These are phyloP conservation scores for Sporisorium exsertum DNA, from an alignment of 1,284 basidiomycete species.

Conservation along the genomic window DNA sequence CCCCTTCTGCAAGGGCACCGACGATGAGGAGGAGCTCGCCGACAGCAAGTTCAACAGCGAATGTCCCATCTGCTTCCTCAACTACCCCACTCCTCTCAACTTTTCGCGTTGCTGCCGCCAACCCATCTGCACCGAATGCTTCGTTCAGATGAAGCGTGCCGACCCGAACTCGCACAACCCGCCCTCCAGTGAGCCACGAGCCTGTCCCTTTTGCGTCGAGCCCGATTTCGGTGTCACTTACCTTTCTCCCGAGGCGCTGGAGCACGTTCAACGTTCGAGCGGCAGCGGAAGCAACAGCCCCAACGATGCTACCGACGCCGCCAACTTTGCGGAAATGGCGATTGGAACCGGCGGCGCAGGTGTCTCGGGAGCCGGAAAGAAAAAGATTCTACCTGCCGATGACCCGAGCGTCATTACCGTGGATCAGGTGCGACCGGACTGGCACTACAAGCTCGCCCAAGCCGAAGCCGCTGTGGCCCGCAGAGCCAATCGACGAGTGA, in stretches of 20 bases:
- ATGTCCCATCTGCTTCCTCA: constrained; percentile 97
- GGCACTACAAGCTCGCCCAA: constrained; percentile 59
- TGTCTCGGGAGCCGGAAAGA: constrained; percentile 25
- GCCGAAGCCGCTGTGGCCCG: constrained; percentile 61
- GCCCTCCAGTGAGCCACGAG: constrained; percentile 73
- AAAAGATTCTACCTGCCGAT: constrained; percentile 51
- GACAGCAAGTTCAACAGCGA: constrained; percentile 87
- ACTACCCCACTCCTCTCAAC: constrained; percentile 75
- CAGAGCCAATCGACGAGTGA: constrained; percentile 87
- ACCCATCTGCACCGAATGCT: constrained; percentile 98
- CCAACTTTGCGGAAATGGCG: constrained; percentile 55
- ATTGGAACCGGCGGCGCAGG: constrained; percentile 52
- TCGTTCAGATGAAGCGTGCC: constrained; percentile 97
- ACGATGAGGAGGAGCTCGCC: constrained; percentile 90
- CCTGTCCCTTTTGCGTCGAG: constrained; percentile 96
- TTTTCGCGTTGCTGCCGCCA: constrained; percentile 97
- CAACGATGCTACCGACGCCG: constrained; percentile 44
- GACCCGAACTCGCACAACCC: constrained; percentile 75
- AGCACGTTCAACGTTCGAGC: constrained; percentile 26
- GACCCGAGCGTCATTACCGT: constrained; percentile 61
- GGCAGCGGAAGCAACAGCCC: constrained; percentile 31
- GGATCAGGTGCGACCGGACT: constrained; percentile 66
- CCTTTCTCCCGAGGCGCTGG: constrained; percentile 78
- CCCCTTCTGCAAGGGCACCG: constrained; percentile 93
- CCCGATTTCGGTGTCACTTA: constrained; percentile 96